phyloP scores from a whole-genome alignment of 2,329 filamentous ascomycete species.

The Macroventuria anomochaeta region DNA sequence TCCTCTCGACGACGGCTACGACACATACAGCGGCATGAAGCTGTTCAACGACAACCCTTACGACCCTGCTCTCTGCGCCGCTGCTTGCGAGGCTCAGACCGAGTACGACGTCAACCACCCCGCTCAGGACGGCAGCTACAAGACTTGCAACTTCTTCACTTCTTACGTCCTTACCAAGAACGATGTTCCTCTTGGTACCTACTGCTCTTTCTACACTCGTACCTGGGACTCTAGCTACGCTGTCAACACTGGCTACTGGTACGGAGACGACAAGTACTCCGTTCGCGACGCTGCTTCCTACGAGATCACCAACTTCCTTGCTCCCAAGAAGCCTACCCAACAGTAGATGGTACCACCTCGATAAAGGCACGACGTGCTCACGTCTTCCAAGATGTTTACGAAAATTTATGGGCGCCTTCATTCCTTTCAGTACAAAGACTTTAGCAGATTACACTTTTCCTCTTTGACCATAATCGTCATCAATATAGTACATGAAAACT shows the following conservation, averaged over 20 bases:
- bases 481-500: background rate
- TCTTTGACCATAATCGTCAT: background rate
- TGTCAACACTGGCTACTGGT: slow-evolving; percentile 34
- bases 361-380: background rate
- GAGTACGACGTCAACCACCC: slow-evolving; percentile 42
- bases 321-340: background rate
- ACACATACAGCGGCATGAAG: slow-evolving; percentile 39
- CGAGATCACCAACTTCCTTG: background rate
- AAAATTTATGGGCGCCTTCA: background rate
- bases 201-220: slow-evolving; percentile 42
- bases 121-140: slow-evolving; percentile 35
- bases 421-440: slow-evolving; percentile 1
- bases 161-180: slow-evolving; percentile 48
- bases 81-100: slow-evolving; percentile 46
- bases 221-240: slow-evolving; percentile 24
- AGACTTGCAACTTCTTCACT: slow-evolving; percentile 49
- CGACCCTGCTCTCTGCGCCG: slow-evolving; percentile 40
- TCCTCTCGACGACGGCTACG: slow-evolving; percentile 21
- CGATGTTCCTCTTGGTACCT: slow-evolving; percentile 46
- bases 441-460: slow-evolving; percentile 4
- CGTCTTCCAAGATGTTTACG: background rate
- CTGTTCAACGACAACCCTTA: slow-evolving; percentile 40
- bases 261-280: slow-evolving; percentile 23
- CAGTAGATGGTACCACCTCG: background rate
- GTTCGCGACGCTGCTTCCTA: slow-evolving; percentile 18